Conservation (phyloP, 2,329 filamentous ascomycete genomes). For the Diaporthe amygdali region DNA sequence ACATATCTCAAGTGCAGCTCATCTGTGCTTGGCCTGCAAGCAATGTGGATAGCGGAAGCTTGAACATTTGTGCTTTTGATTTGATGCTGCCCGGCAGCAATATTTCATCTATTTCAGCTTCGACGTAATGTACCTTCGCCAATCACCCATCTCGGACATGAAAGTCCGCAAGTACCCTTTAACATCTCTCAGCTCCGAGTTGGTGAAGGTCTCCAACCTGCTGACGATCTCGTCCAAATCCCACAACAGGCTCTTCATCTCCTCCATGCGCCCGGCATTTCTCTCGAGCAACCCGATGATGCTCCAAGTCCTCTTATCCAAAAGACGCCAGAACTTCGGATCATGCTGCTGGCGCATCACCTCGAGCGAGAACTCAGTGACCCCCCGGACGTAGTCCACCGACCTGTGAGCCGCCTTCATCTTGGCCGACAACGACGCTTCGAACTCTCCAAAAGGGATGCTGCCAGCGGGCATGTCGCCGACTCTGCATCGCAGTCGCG, state of each 20-base stretch:
- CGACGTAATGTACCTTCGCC: neutral
- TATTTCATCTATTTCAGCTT: too few species aligned
- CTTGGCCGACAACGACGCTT: neutral
- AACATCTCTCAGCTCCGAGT: neutral
- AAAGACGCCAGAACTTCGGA: neutral
- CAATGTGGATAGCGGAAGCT: too few species aligned
- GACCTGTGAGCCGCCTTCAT: neutral
- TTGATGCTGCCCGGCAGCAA: too few species aligned
- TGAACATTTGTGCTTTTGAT: too few species aligned
- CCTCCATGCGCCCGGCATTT: neutral
- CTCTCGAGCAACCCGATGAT: neutral
- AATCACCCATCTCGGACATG: neutral
- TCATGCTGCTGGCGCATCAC: neutral
- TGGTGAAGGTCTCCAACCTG: neutral
- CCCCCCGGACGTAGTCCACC: neutral
- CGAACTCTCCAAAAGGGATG: neutral
- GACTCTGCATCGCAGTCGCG: neutral
- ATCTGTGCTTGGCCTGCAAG: too few species aligned
- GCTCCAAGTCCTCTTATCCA: neutral
- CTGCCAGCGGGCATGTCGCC: neutral
- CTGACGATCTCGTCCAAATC: neutral
- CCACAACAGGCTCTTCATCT: neutral
- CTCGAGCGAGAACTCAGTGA: neutral
- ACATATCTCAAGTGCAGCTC: too few species aligned
- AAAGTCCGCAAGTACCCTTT: neutral